These are phyloP conservation scores for Emericellopsis atlantica DNA, from an alignment of 2,329 filamentous ascomycete species.

Conservation along the genomic window DNA sequence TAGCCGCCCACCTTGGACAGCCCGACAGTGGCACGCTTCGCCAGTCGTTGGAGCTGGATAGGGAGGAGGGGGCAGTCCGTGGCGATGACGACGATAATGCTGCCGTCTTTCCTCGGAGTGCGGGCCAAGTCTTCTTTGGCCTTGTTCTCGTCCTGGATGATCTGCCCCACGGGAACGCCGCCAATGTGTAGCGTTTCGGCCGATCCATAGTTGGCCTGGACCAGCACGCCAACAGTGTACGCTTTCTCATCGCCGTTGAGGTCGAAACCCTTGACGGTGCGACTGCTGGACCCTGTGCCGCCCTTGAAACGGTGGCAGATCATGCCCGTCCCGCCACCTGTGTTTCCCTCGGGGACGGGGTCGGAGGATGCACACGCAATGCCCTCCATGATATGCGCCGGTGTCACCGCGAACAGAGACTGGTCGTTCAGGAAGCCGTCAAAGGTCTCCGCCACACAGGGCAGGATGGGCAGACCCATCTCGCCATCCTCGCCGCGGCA, in stretches of 20 bases:
- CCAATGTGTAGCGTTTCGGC: conserved; percentile 42
- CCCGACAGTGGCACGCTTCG: conserved; percentile 49
- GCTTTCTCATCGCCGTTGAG: conserved; percentile 16
- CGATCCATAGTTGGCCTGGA: conserved; percentile 54
- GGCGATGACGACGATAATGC: conserved; percentile 19
- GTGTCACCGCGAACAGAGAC: conserved; percentile 37
- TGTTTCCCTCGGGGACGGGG: conserved; percentile 46
- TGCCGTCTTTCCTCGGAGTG: conserved; percentile 19
- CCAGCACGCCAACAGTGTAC: conserved; percentile 49
- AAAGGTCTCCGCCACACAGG: conserved; percentile 50
- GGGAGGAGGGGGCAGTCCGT: conserved; percentile 18
- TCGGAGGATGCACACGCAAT: conserved; percentile 37
- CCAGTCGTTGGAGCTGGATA: conserved; percentile 29
- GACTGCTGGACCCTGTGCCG: conserved; percentile 49
- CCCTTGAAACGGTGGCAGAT: conserved; percentile 54
- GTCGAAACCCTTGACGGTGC: conserved; percentile 36
- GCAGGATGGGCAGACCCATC: conserved; percentile 40
- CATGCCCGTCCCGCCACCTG: conserved; percentile 58
- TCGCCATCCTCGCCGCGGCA: conserved; percentile 26
- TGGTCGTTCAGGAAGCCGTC: conserved; percentile 50
- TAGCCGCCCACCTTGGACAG: conserved; percentile 47
- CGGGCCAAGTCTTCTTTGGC: conserved; percentile 4
- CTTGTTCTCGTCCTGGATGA: conserved; percentile 31
- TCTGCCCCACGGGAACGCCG: conserved; percentile 47
- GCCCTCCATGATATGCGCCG: conserved; percentile 38